These are phyloP conservation scores for Lactifluus echinatus DNA, from an alignment of 768 basidiomycete genomes.

Conservation along the genomic window DNA sequence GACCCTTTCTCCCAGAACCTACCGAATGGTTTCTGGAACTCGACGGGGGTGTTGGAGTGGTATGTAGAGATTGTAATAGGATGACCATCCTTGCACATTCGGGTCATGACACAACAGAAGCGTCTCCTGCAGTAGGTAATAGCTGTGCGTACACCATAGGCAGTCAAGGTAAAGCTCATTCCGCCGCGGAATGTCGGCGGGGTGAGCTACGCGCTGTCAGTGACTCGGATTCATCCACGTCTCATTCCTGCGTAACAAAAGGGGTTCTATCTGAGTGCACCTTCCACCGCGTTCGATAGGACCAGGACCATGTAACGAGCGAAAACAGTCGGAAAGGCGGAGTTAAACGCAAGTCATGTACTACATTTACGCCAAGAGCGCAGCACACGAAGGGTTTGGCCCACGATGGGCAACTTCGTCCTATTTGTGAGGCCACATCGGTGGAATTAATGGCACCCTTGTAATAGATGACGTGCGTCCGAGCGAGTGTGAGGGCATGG, in stretches of 20 bases:
- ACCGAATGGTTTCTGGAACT: background rate
- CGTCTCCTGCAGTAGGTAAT: background rate
- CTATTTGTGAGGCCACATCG: background rate
- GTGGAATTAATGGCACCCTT: background rate
- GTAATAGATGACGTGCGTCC: background rate
- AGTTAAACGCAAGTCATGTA: too few species aligned
- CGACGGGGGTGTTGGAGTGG: background rate
- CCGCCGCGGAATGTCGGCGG: background rate
- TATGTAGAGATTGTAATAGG: background rate
- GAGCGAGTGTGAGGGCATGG: slow-evolving; percentile 7
- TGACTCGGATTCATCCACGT: background rate
- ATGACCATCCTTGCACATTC: background rate
- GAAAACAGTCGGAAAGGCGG: too few species aligned
- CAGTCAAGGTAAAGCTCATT: background rate
- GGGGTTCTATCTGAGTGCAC: background rate
- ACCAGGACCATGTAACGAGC: too few species aligned
- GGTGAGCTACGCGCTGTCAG: background rate
- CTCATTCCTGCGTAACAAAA: background rate
- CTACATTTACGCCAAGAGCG: too few species aligned
- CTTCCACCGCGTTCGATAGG: background rate
- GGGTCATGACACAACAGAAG: background rate
- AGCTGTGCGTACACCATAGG: background rate
- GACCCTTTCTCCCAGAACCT: background rate
- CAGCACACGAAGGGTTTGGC: too few species aligned
- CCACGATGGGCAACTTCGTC: too few species aligned